These are phyloP conservation scores for Hypoxylon fuscum DNA, from an alignment of 495 filamentous ascomycete species.

Conservation along the genomic window DNA sequence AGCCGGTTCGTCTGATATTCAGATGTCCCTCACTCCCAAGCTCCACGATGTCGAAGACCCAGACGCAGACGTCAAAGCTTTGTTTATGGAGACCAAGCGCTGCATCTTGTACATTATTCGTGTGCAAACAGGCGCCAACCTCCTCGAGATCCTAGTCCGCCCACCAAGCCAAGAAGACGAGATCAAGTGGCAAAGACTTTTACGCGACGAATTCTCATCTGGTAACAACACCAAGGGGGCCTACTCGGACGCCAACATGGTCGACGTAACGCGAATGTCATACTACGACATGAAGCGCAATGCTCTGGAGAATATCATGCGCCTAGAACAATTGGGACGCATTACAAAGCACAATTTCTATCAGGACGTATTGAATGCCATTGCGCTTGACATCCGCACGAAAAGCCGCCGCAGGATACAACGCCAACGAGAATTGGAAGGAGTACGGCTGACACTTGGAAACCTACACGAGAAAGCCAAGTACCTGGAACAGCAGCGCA, in stretches of 20 bases:
- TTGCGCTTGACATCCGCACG: slow-evolving; percentile 94
- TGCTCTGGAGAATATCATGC: slow-evolving; percentile 92
- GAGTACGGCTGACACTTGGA: slow-evolving; percentile 81
- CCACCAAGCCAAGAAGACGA: slow-evolving; percentile 88
- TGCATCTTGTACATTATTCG: slow-evolving; percentile 98
- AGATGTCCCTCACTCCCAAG: slow-evolving; percentile 88
- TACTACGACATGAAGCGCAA: slow-evolving; percentile 93
- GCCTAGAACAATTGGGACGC: slow-evolving; percentile 81
- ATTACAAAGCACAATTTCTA: slow-evolving; percentile 93
- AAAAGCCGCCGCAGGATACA: slow-evolving; percentile 94
- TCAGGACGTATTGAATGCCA: slow-evolving; percentile 95
- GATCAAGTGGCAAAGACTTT: slow-evolving; percentile 81
- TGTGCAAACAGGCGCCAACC: slow-evolving; percentile 88
- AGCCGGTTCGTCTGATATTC: slow-evolving; percentile 89
- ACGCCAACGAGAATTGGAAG: slow-evolving; percentile 87
- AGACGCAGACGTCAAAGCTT: slow-evolving; percentile 85
- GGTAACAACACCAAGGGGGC: slow-evolving; percentile 77
- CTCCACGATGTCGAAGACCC: slow-evolving; percentile 92
- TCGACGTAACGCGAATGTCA: slow-evolving; percentile 88
- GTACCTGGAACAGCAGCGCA: slow-evolving; percentile 92
- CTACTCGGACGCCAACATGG: slow-evolving; percentile 89
- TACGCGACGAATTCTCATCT: slow-evolving; percentile 82
- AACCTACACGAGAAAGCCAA: slow-evolving; percentile 90
- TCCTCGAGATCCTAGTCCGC: slow-evolving; percentile 95
- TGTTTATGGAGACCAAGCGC: slow-evolving; percentile 98